Conservation (phyloP, 2,329 filamentous ascomycete genomes). For the Colletotrichum siamense region DNA sequence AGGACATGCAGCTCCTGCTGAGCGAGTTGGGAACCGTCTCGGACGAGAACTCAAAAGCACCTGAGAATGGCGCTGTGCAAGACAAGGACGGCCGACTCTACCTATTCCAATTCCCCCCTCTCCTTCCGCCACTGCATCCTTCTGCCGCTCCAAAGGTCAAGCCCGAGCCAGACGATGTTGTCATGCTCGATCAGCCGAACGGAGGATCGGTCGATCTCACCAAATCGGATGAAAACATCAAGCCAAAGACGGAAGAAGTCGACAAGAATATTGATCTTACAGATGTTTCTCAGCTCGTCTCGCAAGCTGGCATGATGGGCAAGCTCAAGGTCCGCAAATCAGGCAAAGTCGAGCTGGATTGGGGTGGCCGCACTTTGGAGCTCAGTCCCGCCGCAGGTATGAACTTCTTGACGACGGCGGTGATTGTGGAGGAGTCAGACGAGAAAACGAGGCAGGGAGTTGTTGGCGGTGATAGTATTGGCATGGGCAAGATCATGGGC, state of each 20-base stretch:
- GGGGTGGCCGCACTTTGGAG: slow-evolving; percentile 63
- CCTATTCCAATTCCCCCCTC: slow-evolving; percentile 69
- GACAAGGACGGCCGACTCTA: slow-evolving; percentile 59
- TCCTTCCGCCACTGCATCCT: slow-evolving; percentile 60
- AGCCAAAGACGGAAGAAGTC: slow-evolving; percentile 23
- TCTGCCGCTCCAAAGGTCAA: slow-evolving; percentile 41
- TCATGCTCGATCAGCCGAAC: slow-evolving; percentile 40
- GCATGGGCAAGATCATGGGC: slow-evolving; percentile 69
- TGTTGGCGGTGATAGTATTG: slow-evolving; percentile 57
- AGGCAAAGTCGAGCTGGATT: slow-evolving; percentile 66
- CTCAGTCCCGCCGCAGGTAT: slow-evolving; percentile 57
- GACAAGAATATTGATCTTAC: slow-evolving; percentile 32
- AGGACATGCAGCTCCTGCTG: slow-evolving; percentile 46
- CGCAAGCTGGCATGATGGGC: slow-evolving; percentile 64
- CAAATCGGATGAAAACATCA: slow-evolving; percentile 22
- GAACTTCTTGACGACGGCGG: slow-evolving; percentile 63
- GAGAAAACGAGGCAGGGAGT: slow-evolving; percentile 50
- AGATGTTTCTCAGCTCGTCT: slow-evolving; percentile 43
- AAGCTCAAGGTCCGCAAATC: slow-evolving; percentile 66
- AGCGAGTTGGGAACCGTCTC: slow-evolving; percentile 46
- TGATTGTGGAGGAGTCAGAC: slow-evolving; percentile 64
- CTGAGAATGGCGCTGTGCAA: slow-evolving; percentile 23
- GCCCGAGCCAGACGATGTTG: slow-evolving; percentile 44
- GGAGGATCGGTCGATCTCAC: slow-evolving; percentile 49
- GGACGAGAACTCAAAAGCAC: slow-evolving; percentile 22